Evolutionary conservation across 2,329 filamentous ascomycete genomes (phyloP), one percentile per base, ranked within the genome.

Genomic region (Celoporthe dispersa): DNA sequence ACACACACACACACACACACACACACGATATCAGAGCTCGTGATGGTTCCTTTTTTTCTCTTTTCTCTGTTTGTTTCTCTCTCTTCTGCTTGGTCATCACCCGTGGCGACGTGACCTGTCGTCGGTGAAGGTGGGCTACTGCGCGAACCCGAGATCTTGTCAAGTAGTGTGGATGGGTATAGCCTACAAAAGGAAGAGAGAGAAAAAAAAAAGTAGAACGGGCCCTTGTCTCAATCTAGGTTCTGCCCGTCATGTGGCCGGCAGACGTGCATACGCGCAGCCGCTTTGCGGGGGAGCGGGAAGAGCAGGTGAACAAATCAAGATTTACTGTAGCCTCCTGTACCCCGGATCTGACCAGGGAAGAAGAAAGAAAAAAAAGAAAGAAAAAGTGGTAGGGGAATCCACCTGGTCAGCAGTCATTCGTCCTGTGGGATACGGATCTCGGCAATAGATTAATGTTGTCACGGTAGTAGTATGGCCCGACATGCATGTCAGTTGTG

Each of bases 241-340:
- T 37, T 19, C 5, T 41, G 44, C n/a, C 33, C 57, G 33, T 66
- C 64, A 66, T 66, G 63, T 65, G 63, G 57, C 63, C 48, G 63
- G 31, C 48, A 48, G 48, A 65, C 64, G 22, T 66, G 64, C 64
- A 66, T 66, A 57, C n/a, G 16, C 33, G 48, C 48, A 25, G 16
- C 44, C 35, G 64, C 9, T 2, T 25, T 66, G 64, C 51, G 51
- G 64, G 48, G 64, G 22, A 41, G 14, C 33, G 9, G 9, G 33
- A 16, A 14, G 53, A 48, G 44, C 62, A 55, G 44, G 41, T 31
- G 28, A 64, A 19, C 16, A 51, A 31, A 33, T 28, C 39, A 64
- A 31, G 62, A 28, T 31, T 31, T 31, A 31, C 4, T 37, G 4
- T 5, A 4, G 4, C 4, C 35, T 37, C 2, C n/a, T 31, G 33